These are phyloP conservation scores for Berkeleyomyces rouxiae DNA, from an alignment of 2,329 filamentous ascomycete genomes.

Conservation along the genomic window DNA sequence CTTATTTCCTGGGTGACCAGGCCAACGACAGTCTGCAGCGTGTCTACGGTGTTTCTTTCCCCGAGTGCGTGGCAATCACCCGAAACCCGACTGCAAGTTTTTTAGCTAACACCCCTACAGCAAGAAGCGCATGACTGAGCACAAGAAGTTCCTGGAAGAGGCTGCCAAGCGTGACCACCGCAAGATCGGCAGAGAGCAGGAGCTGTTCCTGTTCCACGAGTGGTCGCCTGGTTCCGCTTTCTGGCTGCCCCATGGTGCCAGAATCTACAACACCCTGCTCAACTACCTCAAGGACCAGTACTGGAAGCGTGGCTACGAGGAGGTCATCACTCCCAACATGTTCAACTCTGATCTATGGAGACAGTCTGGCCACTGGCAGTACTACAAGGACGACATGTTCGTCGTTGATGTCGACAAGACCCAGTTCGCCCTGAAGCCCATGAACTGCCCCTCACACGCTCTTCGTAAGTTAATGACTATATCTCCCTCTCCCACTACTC, in stretches of 20 bases:
- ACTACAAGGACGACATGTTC: conserved; percentile 79
- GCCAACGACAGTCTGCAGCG: conserved; percentile 90
- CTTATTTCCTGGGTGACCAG: conserved; percentile 70
- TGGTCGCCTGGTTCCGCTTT: conserved; percentile 86
- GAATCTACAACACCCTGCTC: conserved; percentile 82
- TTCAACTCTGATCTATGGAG: conserved; percentile 91
- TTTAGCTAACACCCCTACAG: conserved; percentile 10
- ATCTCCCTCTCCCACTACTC: too few species aligned
- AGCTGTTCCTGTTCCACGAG: conserved; percentile 94
- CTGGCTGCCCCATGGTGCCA: conserved; percentile 80
- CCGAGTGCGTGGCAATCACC: conserved; percentile 7
- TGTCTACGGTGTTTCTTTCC: conserved; percentile 89
- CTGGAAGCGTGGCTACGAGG: conserved; percentile 82
- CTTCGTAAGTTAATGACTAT: conserved; percentile 15
- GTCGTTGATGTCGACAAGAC: conserved; percentile 63
- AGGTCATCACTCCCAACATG: conserved; percentile 90
- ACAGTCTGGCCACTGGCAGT: conserved; percentile 80
- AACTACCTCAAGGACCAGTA: conserved; percentile 73
- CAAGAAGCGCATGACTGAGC: conserved; percentile 85
- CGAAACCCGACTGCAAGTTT: not conserved
- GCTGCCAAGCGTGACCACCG: conserved; percentile 95
- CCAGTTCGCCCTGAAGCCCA: conserved; percentile 63
- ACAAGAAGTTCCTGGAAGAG: conserved; percentile 90
- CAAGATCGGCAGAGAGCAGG: conserved; percentile 85
- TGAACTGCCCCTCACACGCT: conserved; percentile 96